A percentile compares a stretch with the other conserved stretches of the same genome.
phyloP scores from a whole-genome alignment of 306 rosid genomes.

The Prunus mira region DNA sequence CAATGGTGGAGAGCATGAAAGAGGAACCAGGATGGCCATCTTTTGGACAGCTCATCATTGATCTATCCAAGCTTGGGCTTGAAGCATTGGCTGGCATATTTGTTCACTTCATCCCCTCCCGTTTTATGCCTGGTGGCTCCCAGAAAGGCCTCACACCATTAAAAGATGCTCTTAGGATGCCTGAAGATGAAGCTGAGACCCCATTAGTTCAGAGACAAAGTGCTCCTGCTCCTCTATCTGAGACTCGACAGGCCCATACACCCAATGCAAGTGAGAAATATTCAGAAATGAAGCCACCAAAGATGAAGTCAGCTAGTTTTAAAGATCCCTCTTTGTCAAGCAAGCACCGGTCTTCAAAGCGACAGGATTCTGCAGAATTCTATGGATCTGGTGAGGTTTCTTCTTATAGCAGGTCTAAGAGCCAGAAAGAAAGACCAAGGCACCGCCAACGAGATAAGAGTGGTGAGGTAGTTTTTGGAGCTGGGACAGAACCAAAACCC shows the following conservation, averaged over 20 bases:
- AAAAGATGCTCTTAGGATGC: constrained; percentile 76
- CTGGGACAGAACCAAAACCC: constrained; percentile 49
- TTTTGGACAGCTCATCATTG: constrained; percentile 64
- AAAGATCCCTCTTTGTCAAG: constrained; percentile 75
- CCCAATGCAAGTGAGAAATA: constrained; percentile 52
- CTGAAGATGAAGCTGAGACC: constrained; percentile 56
- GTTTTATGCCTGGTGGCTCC: constrained; percentile 38
- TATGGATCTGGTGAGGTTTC: constrained; percentile 72
- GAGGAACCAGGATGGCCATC: constrained; percentile 97
- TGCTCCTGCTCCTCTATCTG: constrained; percentile 44
- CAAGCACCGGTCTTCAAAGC: constrained; percentile 77
- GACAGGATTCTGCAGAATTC: constrained; percentile 65
- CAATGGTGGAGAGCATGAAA: constrained; percentile 47
- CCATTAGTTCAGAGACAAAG: constrained; percentile 43
- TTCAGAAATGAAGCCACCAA: constrained; percentile 68
- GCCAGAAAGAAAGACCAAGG: constrained; percentile 78
- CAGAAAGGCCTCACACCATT: constrained; percentile 61
- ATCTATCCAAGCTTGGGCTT: constrained; percentile 68
- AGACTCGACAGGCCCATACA: constrained; percentile 50
- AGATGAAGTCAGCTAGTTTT: constrained; percentile 70
- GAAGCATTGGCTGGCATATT: constrained; percentile 47
- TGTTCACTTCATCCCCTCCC: constrained; percentile 52
- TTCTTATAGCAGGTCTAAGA: constrained; percentile 60
- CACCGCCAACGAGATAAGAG: constrained; percentile 84
- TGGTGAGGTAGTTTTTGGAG: constrained; percentile 55